Percentiles rank a stretch among this genome's conserved stretches.
Evolutionary conservation across 768 basidiomycete species (phyloP).

Genomic region (Exidia glandulosa): DNA sequence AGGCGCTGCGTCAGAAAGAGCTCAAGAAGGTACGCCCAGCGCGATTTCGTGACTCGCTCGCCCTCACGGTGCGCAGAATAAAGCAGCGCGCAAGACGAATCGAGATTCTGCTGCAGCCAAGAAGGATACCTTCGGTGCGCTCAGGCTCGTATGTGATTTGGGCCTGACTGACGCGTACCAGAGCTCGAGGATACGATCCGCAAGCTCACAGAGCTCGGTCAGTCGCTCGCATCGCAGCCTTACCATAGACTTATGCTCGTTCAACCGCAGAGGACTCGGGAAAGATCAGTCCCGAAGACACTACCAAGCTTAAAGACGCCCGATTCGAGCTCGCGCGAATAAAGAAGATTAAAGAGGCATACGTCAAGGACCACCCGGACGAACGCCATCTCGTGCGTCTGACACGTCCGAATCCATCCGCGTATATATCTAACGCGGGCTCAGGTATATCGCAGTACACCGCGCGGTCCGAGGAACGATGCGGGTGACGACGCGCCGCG

Average conservation of each 20-base stretch:
- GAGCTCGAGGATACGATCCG: conserved; percentile 73
- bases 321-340: conserved; percentile 72
- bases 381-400: conserved; percentile 70
- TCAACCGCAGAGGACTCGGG: conserved; percentile 44
- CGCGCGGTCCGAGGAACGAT: conserved; percentile 10
- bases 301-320: conserved; percentile 56
- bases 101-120: conserved; percentile 88
- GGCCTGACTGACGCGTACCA: conserved; percentile 18
- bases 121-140: conserved; percentile 77
- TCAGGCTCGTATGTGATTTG: not conserved
- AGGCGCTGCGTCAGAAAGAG: conserved; percentile 88
- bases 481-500: conserved; percentile 28
- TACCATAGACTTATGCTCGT: conserved; percentile 11
- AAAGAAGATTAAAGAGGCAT: conserved; percentile 81
- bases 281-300: conserved; percentile 38
- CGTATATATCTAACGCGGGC: too few relatives aligned
- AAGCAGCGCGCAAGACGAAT: conserved; percentile 65
- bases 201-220: not conserved
- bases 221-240: too few relatives aligned
- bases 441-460: conserved; percentile 60
- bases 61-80: conserved; percentile 60
- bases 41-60: conserved; percentile 17
- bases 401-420: too few relatives aligned
- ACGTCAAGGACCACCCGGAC: conserved; percentile 88
- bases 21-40: conserved; percentile 96